Percentiles rank a stretch among this genome's conserved stretches.
These are phyloP conservation scores for Perkinsus olseni DNA, from an alignment of 169 alveolate species.

Conservation along the genomic window DNA sequence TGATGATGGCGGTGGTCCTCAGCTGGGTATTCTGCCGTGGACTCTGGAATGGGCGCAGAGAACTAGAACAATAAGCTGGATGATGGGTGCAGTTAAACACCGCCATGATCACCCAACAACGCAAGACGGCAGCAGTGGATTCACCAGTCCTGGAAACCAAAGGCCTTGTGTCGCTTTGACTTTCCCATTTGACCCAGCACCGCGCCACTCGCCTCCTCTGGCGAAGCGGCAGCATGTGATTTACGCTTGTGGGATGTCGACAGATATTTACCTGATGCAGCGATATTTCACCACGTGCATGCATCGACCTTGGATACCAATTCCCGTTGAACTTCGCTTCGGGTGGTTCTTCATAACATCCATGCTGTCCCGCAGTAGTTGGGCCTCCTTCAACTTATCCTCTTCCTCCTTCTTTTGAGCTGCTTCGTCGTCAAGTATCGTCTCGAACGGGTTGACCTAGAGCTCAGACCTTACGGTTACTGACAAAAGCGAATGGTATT, in stretches of 20 bases:
- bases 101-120: background rate
- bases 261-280: background rate
- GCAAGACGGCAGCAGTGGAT: background rate
- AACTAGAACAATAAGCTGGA: background rate
- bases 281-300: background rate
- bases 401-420: background rate
- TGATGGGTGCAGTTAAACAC: background rate
- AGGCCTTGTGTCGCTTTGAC: background rate
- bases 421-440: background rate
- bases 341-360: background rate
- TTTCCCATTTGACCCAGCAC: background rate
- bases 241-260: background rate
- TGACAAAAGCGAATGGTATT: background rate
- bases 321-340: background rate
- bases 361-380: background rate
- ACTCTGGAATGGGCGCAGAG: background rate
- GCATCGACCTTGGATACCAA: background rate
- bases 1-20: background rate
- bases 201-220: background rate
- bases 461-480: background rate
- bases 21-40: background rate
- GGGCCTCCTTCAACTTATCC: background rate
- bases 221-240: background rate
- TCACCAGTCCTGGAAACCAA: background rate
- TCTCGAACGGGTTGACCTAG: background rate